Evolutionary conservation across 805 yeast species (phyloP), one percentile per base, ranked within the genome.

Genomic region (Ogataea nitratoaversa): DNA sequence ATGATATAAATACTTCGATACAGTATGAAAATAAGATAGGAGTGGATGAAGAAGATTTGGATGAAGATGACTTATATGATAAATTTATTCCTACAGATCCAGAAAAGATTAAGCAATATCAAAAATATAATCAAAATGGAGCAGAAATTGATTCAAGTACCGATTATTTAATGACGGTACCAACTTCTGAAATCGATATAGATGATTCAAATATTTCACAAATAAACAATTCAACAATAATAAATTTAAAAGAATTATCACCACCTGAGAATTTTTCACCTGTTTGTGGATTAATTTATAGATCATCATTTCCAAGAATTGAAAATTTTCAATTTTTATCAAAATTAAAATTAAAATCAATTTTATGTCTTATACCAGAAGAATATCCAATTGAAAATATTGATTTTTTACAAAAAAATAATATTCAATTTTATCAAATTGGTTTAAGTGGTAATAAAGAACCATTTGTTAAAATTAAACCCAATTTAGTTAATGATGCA

Each of bases 361-460:
- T 93, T 3, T 65, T 93, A 44, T 87, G 95, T 44, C 70, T 91
- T 36, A 84, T 91, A 12, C 95, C 97, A 0, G 99, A 93, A 57
- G 89, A 83, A 19, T 91, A 91, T 55, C 97, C 99, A 0, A 70
- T 67, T 24, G 87, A 84, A 47, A 88, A 90, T 54, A 50, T 60
- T 29, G 78, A 77, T 36, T 89, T 87, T 54, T 65, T 87, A 42
- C 57, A 70, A 30, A 66, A 70, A 30, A 71, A 87, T 36, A 71
- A 71, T 17, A 88, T 93, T 36, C 65, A 74, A 50, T 69, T 90
- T 29, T 86, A 80, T 56, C 98, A 89, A 61, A 80, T 91, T 29
- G 96, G 97, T 1, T 76, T 93, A 79, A 81, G 93, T 32, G 99
- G 98, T 7, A 93, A 93, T 60, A 93, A 93, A 57, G 96, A 89